Evolutionary conservation across 208 protist genomes (phyloP), one percentile per base, ranked within the genome.

Genomic region (Leishmania turanica): DNA sequence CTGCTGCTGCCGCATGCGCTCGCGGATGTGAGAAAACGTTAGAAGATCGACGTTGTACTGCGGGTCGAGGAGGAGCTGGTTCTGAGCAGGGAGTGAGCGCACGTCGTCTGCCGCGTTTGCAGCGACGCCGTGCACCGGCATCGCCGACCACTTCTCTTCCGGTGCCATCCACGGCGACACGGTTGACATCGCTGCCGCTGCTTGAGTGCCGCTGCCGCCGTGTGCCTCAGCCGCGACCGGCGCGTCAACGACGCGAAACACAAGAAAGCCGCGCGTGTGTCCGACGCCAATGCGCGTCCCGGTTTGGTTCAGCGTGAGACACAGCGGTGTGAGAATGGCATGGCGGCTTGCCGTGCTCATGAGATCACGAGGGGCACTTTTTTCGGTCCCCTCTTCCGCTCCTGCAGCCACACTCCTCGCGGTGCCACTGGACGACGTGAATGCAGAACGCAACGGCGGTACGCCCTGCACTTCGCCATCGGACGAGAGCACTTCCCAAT

Each of bases 211-310:
- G 15, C 13, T 49, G n/a, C 45, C 64, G 3, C 53, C 53, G 27
- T 53, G 62, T 53, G 37, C 37, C 13, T 47, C 19, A 47, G 15
- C 75, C 47, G 79, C 62, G 13, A 34, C 56, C 6, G 31, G n/a
- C 1, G 68, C 53, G 19, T 79, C 66, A 27, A 80, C 58, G 15
- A 96, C 75, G 34, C 77, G 85, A 58, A 93, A 96, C 37, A 96
- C 90, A n/a, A 96, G 72, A 53, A 89, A 96, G 53, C 92, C 92
- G 40, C 82, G 83, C 19, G 91, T 87, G 71, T 96, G 92, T 0
- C 92, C 92, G 2, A 96, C 91, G 8, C 86, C 92, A 68, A 96
- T 70, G 73, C 90, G 90, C 31, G 90, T 93, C 79, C 62, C 87
- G 24, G 83, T 90, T 73, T 94, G 90, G 74, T 96, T 96, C 13